Percentiles rank a stretch among this genome's conserved stretches.
These are phyloP conservation scores for Penicillium freii DNA, from an alignment of 2,329 filamentous ascomycete genomes.

Conservation along the genomic window DNA sequence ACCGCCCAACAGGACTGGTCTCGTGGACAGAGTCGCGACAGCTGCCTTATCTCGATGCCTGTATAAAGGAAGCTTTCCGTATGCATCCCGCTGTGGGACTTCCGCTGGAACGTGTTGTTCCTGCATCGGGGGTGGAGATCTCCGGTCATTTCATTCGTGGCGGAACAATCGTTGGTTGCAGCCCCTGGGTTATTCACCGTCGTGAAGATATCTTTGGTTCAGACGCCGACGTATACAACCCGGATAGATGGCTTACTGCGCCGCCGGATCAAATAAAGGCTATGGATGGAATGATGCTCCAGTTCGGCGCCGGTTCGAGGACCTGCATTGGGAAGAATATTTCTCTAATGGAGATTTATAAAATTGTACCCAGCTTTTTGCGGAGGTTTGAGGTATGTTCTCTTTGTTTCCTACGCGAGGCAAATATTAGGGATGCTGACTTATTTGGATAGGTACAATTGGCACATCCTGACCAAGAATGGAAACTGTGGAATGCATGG, in stretches of 20 bases:
- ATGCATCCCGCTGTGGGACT: slow-evolving; percentile 72
- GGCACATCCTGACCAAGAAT: background rate
- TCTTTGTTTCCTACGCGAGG: too few relatives aligned
- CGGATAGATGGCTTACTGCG: slow-evolving; percentile 18
- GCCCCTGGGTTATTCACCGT: slow-evolving; percentile 71
- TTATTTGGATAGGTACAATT: background rate
- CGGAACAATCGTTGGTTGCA: slow-evolving; percentile 65
- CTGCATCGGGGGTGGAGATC: slow-evolving; percentile 32
- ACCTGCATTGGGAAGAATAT: slow-evolving; percentile 33
- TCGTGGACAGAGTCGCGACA: slow-evolving; percentile 68
- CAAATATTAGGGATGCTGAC: background rate
- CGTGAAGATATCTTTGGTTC: slow-evolving; percentile 65
- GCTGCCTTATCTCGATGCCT: slow-evolving; percentile 71
- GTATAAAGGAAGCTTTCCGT: slow-evolving; percentile 74
- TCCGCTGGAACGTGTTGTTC: slow-evolving; percentile 71
- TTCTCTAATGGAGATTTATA: slow-evolving; percentile 31
- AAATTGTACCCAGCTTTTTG: slow-evolving; percentile 27
- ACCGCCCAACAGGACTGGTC: slow-evolving; percentile 48
- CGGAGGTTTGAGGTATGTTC: slow-evolving; percentile 21
- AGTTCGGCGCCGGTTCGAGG: slow-evolving; percentile 30
- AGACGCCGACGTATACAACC: slow-evolving; percentile 58
- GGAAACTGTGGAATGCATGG: slow-evolving; percentile 3
- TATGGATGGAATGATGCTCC: slow-evolving; percentile 14
- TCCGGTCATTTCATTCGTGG: slow-evolving; percentile 14
- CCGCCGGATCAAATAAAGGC: slow-evolving; percentile 10